Percentiles rank a stretch among this genome's conserved stretches.
Conservation (phyloP, 2,329 filamentous ascomycete species). For the Torrubiella hemipterigena region DNA sequence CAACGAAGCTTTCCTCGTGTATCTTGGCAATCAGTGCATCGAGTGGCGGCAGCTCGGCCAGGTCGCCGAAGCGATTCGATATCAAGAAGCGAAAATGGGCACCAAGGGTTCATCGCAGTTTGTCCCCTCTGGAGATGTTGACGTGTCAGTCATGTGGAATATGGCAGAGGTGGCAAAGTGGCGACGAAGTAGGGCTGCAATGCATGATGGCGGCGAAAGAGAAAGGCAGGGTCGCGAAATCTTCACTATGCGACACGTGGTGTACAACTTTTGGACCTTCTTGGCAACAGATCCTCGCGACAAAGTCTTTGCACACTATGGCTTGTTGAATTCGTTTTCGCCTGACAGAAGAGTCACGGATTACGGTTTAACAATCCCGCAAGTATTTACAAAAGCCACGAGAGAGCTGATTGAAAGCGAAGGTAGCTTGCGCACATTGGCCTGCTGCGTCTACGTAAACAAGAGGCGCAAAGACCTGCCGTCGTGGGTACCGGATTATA, state of each 20-base stretch:
- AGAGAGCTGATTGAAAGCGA: conserved; percentile 11
- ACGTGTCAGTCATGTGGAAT: conserved; percentile 13
- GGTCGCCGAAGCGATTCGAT: conserved; percentile 10
- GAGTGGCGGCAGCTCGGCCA: conserved; percentile 9
- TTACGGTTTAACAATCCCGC: conserved; percentile 10
- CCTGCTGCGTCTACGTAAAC: conserved; percentile 6
- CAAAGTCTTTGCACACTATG: conserved; percentile 13
- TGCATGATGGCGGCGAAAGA: conserved; percentile 1
- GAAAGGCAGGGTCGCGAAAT: conserved; percentile 3
- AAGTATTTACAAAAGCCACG: conserved; percentile 11
- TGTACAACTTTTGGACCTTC: conserved; percentile 13
- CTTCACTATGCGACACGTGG: conserved; percentile 9
- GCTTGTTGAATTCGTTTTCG: conserved; percentile 12
- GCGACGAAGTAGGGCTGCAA: conserved; percentile 6
- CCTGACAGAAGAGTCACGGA: conserved; percentile 8
- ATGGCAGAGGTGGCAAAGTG: conserved; percentile 14
- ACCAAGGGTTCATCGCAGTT: conserved; percentile 8
- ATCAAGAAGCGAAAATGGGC: conserved; percentile 9
- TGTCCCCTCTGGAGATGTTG: conserved; percentile 9
- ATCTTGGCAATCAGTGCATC: conserved; percentile 10
- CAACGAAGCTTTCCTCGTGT: conserved; percentile 12
- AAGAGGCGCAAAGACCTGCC: conserved; percentile 7
- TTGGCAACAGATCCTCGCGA: conserved; percentile 13
- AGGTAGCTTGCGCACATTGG: conserved; percentile 9
- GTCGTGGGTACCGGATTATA: conserved; percentile 14